Percentiles rank a stretch among this genome's conserved stretches.
Evolutionary conservation across 805 yeast species (phyloP).

Genomic region (Phaffomyces opuntiae): DNA sequence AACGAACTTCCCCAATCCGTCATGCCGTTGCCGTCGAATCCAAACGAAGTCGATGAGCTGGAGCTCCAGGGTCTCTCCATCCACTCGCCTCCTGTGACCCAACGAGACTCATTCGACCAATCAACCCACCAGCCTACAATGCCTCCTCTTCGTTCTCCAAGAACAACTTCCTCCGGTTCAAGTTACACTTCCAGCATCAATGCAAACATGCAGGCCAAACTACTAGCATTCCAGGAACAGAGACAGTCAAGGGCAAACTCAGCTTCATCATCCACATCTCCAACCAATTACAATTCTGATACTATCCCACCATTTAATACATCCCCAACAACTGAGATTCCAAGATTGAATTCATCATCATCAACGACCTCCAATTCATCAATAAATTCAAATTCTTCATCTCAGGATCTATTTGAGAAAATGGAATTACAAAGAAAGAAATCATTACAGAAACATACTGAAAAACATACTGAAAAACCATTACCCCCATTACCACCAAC

Average conservation of each 20-base stretch:
- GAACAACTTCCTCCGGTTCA: conserved; percentile 17
- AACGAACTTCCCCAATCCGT: background rate
- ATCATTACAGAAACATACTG: conserved; percentile 12
- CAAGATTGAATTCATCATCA: background rate
- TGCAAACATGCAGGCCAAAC: conserved; percentile 80
- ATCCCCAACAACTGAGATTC: background rate
- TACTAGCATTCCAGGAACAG: conserved; percentile 81
- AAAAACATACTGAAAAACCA: conserved; percentile 19
- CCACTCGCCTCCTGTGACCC: background rate
- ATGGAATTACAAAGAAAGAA: conserved; percentile 17
- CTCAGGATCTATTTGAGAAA: conserved; percentile 10
- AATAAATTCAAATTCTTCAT: conserved; percentile 4
- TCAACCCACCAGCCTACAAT: background rate
- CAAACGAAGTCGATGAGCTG: too few relatives aligned
- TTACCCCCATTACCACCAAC: conserved; percentile 35
- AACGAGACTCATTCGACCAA: background rate
- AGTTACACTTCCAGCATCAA: conserved; percentile 35
- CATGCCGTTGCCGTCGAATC: too few relatives aligned
- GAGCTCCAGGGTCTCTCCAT: conserved; percentile 1
- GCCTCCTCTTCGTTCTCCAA: conserved; percentile 15
- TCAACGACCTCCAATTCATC: background rate
- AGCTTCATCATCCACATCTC: conserved; percentile 8
- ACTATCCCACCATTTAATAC: too few relatives aligned
- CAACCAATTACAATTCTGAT: conserved; percentile 5
- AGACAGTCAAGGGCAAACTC: conserved; percentile 40